A percentile compares a stretch with the other conserved stretches of the same genome.
phyloP scores from a whole-genome alignment of 306 rosid species.

The Rubus idaeus region DNA sequence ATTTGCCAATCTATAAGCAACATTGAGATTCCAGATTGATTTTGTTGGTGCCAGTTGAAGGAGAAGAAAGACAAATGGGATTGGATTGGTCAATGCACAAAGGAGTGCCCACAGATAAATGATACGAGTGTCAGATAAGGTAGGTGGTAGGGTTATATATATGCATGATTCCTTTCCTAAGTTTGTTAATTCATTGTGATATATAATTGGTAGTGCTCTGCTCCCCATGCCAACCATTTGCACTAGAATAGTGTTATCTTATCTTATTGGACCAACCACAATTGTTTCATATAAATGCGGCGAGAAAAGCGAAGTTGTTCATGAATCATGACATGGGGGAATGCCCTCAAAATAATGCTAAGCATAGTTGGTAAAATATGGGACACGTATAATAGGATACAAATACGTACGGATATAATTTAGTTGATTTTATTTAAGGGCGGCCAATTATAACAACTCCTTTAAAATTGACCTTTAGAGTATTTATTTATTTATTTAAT shows the following conservation, averaged over 20 bases:
- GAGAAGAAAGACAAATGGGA: conserved; percentile 21
- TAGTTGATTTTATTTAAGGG: too few species aligned
- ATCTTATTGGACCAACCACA: conserved; percentile 4
- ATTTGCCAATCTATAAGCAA: not conserved
- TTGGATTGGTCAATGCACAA: too few species aligned
- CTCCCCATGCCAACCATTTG: conserved; percentile 37
- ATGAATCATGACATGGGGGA: too few species aligned
- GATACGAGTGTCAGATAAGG: conserved; percentile 21
- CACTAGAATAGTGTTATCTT: not conserved
- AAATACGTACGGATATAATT: too few species aligned
- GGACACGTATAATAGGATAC: too few species aligned
- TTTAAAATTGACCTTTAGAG: too few species aligned
- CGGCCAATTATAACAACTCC: too few species aligned
- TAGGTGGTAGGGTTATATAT: conserved; percentile 16
- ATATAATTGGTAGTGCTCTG: conserved; percentile 18
- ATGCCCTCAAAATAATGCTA: too few species aligned
- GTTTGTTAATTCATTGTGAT: not conserved
- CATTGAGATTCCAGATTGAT: conserved; percentile 17
- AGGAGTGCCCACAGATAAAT: not conserved
- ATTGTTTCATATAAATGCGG: not conserved
- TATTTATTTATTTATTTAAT: too few species aligned
- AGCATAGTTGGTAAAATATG: too few species aligned
- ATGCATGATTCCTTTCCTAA: conserved; percentile 16
- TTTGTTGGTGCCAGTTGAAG: conserved; percentile 20
- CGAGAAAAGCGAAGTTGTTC: too few species aligned